phyloP scores from a whole-genome alignment of 805 yeast genomes.

The Lipomyces chichibuensis region DNA sequence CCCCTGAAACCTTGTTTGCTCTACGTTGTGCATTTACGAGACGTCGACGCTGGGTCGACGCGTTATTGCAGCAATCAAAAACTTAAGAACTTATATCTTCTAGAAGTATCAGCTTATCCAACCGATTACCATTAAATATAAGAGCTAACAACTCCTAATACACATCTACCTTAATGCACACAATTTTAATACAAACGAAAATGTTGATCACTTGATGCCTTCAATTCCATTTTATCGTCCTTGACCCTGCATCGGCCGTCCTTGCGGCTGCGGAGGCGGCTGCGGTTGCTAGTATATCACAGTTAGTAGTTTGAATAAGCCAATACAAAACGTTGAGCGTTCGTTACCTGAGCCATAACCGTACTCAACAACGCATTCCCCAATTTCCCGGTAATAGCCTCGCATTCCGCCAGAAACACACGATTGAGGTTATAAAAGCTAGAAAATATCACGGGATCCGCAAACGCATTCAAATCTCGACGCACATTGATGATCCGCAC shows the following conservation, averaged over 20 bases:
- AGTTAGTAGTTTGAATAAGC: neutral
- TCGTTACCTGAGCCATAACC: constrained; percentile 42
- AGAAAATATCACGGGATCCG: constrained; percentile 64
- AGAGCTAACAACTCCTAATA: neutral
- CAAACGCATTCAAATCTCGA: constrained; percentile 64
- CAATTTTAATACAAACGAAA: neutral
- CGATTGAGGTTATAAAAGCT: constrained; percentile 67
- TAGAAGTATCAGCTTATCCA: neutral
- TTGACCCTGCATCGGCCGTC: constrained; percentile 5
- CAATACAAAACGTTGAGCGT: neutral
- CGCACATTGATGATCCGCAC: constrained; percentile 78
- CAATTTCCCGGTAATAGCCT: constrained; percentile 71
- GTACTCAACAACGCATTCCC: constrained; percentile 66
- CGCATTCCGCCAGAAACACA: constrained; percentile 79
- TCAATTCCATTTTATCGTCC: neutral
- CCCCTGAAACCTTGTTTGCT: neutral
- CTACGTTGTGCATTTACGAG: too few species aligned
- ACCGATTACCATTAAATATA: neutral
- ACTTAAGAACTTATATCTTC: too few species aligned
- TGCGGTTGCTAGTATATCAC: constrained; percentile 4
- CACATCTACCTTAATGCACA: neutral
- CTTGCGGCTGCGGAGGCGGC: constrained; percentile 17
- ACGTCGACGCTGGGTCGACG: too few species aligned
- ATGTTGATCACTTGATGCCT: neutral
- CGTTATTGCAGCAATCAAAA: too few species aligned